Evolutionary conservation across 2,329 filamentous ascomycete species (phyloP).

Genomic region (Cordyceps cicadae): DNA sequence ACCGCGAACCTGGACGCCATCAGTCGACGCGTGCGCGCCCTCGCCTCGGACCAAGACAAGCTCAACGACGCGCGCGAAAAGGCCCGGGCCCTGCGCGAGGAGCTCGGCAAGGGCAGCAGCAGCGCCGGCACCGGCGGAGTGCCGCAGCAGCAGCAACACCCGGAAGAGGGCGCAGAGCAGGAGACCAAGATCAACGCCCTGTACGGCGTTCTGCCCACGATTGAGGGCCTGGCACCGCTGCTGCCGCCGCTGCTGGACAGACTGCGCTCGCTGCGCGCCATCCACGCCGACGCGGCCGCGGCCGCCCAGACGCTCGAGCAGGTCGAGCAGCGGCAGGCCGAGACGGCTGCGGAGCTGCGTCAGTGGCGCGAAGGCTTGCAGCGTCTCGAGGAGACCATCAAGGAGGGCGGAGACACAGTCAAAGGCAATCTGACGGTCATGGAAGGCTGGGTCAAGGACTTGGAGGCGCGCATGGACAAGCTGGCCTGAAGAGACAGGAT

Average conservation of each 20-base stretch:
- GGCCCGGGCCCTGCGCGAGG: conserved; percentile 54
- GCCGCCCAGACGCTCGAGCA: conserved; percentile 70
- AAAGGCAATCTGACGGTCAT: conserved; percentile 76
- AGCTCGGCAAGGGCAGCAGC: conserved; percentile 36
- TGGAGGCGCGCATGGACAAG: conserved; percentile 68
- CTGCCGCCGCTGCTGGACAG: conserved; percentile 80
- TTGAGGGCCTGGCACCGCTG: conserved; percentile 76
- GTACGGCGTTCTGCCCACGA: conserved; percentile 79
- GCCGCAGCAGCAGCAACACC: conserved; percentile 20
- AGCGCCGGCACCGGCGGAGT: conserved; percentile 18
- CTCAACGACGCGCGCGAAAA: conserved; percentile 57
- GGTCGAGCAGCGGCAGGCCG: conserved; percentile 70
- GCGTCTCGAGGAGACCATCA: conserved; percentile 68
- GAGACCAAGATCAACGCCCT: conserved; percentile 83
- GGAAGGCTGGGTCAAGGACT: conserved; percentile 77
- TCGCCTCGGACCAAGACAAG: conserved; percentile 64
- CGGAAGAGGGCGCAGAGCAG: conserved; percentile 51
- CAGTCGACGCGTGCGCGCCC: conserved; percentile 58
- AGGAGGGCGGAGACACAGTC: conserved; percentile 60
- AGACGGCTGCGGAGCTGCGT: conserved; percentile 75
- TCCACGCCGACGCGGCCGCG: conserved; percentile 79
- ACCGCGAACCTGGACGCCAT: conserved; percentile 66
- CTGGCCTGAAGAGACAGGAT: conserved; percentile 28
- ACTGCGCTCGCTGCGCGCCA: conserved; percentile 69
- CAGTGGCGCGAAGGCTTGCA: conserved; percentile 77